Base-by-base conservation (phyloP, 495 filamentous ascomycete genomes). In the Hamigera avellanea region DNA sequence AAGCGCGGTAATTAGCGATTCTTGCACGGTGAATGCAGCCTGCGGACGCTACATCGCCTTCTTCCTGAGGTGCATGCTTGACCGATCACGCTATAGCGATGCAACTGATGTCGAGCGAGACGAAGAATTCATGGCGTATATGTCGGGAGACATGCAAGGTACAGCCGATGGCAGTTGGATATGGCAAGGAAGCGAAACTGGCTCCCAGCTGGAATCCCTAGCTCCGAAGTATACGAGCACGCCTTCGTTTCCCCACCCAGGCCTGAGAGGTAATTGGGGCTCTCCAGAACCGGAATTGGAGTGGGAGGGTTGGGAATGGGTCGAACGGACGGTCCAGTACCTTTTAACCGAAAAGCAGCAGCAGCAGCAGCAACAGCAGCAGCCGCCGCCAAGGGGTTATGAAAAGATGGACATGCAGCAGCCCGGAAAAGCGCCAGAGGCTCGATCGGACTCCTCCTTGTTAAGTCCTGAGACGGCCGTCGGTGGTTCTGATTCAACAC, bases 91-190 rank as follows among this genome's bases (percentile, higher is more conserved):
- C 29, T 70, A 73, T 12, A 62, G 61, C 21, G 70, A 73, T 12
- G 49, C 68, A 6, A 49, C 49, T 1, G 50, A 71, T 12, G 51
- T 86, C 2, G 66, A 85, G n/a, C 59, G 69, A 14, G 91, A 98
- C 53, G 91, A 95, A 44, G 91, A 95, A 54, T 76, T 98, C 53
- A 62, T 96, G 23, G 83, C 78, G 1, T 93, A 95, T 52, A 78
- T 83, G 1, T 89, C 83, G 15, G 86, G 81, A 0, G 91, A 98
- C 56, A 72, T 95, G 57, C 91, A 96, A 55, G 84, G 81, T n/a
- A 73, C 71, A 27, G 64, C 66, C 5, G 83, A 91, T 15, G 79
- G 75, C 16, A 75, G 76, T 18, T 96, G 89, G 89, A 72, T 89
- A 12, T 98, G 91, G 91, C 63, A 76, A 28, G 84, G 75, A 17